A percentile compares a stretch with the other conserved stretches of the same genome.
Conservation (phyloP, 1,284 basidiomycete genomes). For the Heimioporus retisporus region DNA sequence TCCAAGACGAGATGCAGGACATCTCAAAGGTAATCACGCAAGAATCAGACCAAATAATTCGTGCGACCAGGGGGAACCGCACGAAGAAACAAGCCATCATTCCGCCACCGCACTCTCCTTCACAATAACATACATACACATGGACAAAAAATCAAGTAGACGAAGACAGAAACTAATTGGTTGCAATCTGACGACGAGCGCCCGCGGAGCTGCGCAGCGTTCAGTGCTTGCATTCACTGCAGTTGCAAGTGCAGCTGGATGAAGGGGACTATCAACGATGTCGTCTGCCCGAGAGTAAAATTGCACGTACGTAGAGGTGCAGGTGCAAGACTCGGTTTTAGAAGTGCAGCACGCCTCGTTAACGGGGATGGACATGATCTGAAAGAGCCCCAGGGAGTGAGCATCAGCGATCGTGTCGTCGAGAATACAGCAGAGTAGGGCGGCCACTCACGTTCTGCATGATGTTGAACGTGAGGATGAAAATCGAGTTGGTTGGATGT, state of each 20-base stretch:
- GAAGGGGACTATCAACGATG: background rate
- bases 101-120: too few species aligned
- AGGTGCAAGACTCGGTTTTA: conserved; percentile 17
- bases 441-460: conserved; percentile 34
- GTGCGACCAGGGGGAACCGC: too few species aligned
- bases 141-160: too few species aligned
- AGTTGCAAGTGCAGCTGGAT: conserved; percentile 13
- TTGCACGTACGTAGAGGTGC: conserved; percentile 19
- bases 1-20: too few species aligned
- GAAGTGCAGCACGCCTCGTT: conserved; percentile 36
- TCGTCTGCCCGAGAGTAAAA: background rate
- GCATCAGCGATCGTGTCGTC: conserved; percentile 1
- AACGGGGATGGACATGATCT: conserved; percentile 32
- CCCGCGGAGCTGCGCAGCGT: background rate
- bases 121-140: too few species aligned
- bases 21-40: too few species aligned
- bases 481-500: conserved; percentile 12
- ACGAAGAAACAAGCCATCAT: too few species aligned
- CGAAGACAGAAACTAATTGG: too few species aligned
- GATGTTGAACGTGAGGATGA: conserved; percentile 6
- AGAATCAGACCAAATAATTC: too few species aligned
- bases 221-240: conserved; percentile 16
- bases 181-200: too few species aligned
- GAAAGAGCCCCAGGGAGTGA: background rate
- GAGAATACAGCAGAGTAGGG: too few species aligned